Evolutionary conservation across 345 rosid genomes (phyloP), one percentile per base, ranked within the genome.

Genomic region (Eucalyptus grandis): DNA sequence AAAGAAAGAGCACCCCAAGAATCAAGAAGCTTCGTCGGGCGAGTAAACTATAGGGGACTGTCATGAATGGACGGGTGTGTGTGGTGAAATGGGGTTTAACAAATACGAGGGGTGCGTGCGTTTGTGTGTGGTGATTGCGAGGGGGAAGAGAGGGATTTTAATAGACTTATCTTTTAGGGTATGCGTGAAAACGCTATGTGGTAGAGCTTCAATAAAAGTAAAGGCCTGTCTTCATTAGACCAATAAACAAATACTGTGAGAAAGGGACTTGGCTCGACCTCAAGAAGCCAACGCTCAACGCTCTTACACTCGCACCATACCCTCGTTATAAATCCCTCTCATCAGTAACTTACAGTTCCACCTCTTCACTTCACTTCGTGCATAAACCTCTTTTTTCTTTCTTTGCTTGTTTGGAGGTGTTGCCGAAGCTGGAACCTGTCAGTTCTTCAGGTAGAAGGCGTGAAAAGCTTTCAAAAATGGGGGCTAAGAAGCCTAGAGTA

Each of bases 401-500:
- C 62, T 56, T 85, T n/a, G 50, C 47, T 58, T 54, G 88, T 86
- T 60, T 19, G 30, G 30, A 30, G 24, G 87, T 53, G 89, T 86
- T 88, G 40, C 90, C 44, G 88, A 89, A 31, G 37, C 46, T 53
- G 54, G 90, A 43, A 88, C 26, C 85, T 11, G 47, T 77, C 47
- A 21, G 85, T 49, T 51, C 88, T 51, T 30, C 54, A 86, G 44
- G 60, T 51, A 53, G 51, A 51, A 44, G 44, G 27, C n/a, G 22
- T 40, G 53, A 27, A 16, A 13, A 67, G 47, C 53, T 85, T 19
- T 30, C 77, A 54, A 88, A 89, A 87, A 92, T 89, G 91, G 97
- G 96, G 98, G 96, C 94, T 46, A 95, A 94, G 94, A 98, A 97
- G 95, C 96, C 98, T 67, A 97, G 95, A 94, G 93, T 98, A 88